These are phyloP conservation scores for Ophiostoma sp. DNA, from an alignment of 2,329 filamentous ascomycete species.

Conservation along the genomic window DNA sequence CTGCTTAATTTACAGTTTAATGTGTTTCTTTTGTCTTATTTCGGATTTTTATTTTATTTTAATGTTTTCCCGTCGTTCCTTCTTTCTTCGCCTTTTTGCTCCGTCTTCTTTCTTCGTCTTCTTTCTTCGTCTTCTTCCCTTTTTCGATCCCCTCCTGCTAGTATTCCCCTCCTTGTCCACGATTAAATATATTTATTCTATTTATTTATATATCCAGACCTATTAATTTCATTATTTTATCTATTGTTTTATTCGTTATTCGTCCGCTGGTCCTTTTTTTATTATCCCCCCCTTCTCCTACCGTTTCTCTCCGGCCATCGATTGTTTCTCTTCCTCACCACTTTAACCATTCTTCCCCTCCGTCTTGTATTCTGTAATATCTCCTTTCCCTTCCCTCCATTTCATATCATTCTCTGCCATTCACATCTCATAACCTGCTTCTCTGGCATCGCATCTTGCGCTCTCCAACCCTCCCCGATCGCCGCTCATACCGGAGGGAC, in stretches of 20 bases:
- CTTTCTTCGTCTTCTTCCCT: slow-evolving; percentile 15
- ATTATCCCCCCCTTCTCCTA: slow-evolving; percentile 11
- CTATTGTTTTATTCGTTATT: slow-evolving; percentile 8
- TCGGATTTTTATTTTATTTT: background rate
- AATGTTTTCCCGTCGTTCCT: slow-evolving; percentile 11
- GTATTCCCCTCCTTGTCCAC: slow-evolving; percentile 17
- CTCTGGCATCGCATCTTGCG: background rate
- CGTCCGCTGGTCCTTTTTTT: slow-evolving; percentile 1
- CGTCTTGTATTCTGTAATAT: background rate
- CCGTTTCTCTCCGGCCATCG: slow-evolving; percentile 14
- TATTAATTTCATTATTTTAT: slow-evolving; percentile 9
- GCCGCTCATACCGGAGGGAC: background rate
- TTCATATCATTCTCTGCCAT: no score
- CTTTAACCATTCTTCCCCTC: slow-evolving; percentile 2
- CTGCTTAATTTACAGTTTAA: background rate
- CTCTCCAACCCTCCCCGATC: background rate
- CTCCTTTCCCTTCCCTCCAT: background rate
- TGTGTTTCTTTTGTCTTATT: background rate
- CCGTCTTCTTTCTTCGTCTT: slow-evolving; percentile 10
- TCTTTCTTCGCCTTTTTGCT: slow-evolving; percentile 3
- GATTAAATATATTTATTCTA: background rate
- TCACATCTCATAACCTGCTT: background rate
- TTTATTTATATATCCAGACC: background rate
- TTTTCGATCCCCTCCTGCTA: slow-evolving; percentile 10
- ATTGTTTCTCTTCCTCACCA: slow-evolving; percentile 13